Conservation (phyloP, 2,329 filamentous ascomycete genomes). For the Trichophyton mentagrophytes region DNA sequence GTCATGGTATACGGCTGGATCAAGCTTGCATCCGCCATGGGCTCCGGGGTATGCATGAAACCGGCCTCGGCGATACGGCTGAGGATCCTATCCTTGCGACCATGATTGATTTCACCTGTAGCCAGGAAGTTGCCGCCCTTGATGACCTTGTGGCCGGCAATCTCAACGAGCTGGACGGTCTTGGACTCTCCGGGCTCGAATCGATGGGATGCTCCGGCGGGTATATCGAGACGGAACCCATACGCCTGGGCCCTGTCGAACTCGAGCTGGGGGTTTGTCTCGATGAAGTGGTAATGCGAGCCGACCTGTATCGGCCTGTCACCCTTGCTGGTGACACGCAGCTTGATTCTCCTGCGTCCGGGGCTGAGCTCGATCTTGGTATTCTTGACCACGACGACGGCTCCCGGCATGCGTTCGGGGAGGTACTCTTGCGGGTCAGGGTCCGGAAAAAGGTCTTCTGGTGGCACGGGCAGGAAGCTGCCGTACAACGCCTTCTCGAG, state of each 20-base stretch:
- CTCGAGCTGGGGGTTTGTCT: constrained; percentile 78
- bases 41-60: constrained; percentile 65
- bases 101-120: constrained; percentile 54
- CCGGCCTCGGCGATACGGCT: constrained; percentile 55
- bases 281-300: constrained; percentile 92
- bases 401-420: constrained; percentile 59
- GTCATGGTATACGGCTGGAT: constrained; percentile 59
- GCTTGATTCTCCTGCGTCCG: constrained; percentile 56
- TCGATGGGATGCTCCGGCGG: constrained; percentile 79
- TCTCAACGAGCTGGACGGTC: constrained; percentile 81
- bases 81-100: constrained; percentile 53
- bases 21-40: constrained; percentile 41
- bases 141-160: constrained; percentile 67
- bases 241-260: constrained; percentile 77
- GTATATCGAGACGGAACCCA: constrained; percentile 76
- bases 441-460: constrained; percentile 53
- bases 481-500: constrained; percentile 79
- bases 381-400: constrained; percentile 58
- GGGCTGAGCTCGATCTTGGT: constrained; percentile 57
- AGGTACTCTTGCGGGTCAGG: constrained; percentile 54
- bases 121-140: constrained; percentile 74
- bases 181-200: constrained; percentile 91
- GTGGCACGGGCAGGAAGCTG: constrained; percentile 73
- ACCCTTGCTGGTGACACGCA: constrained; percentile 73
- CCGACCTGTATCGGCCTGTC: constrained; percentile 86